Conservation (phyloP, 805 yeast species). For the Grigorovia humatica region DNA sequence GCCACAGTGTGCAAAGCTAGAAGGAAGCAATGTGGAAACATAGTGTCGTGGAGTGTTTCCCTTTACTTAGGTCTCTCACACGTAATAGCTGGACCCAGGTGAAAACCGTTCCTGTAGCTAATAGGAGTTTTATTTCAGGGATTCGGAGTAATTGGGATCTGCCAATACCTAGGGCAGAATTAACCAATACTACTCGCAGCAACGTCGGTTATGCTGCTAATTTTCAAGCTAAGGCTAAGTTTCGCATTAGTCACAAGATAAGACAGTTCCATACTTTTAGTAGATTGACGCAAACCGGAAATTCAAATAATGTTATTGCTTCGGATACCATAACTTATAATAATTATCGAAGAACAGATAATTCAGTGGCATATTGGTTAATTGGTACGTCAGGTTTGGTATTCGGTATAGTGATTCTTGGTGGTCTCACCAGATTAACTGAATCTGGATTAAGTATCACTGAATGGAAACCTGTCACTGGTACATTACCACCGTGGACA, state of each 20-base stretch:
- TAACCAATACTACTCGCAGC: too few relatives aligned
- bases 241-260: neutral
- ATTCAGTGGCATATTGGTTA: constrained; percentile 71
- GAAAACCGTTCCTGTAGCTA: neutral
- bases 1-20: neutral
- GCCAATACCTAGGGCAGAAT: too few relatives aligned
- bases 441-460: constrained; percentile 95
- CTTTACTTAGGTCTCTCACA: neutral
- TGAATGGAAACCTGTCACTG: constrained; percentile 98
- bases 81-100: neutral
- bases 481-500: constrained; percentile 78
- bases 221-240: neutral
- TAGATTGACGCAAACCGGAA: neutral
- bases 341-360: neutral
- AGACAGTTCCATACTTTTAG: neutral
- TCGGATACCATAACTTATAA: neutral
- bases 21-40: neutral
- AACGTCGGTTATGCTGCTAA: too few relatives aligned
- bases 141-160: neutral
- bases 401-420: constrained; percentile 91
- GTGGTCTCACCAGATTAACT: constrained; percentile 90
- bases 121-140: neutral
- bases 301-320: neutral
- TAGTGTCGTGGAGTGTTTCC: neutral
- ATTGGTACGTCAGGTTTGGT: constrained; percentile 80